Evolutionary conservation across 2,329 filamentous ascomycete species (phyloP), one percentile per base, ranked within the genome.

Genomic region (Neopestalotiopsis sp.): DNA sequence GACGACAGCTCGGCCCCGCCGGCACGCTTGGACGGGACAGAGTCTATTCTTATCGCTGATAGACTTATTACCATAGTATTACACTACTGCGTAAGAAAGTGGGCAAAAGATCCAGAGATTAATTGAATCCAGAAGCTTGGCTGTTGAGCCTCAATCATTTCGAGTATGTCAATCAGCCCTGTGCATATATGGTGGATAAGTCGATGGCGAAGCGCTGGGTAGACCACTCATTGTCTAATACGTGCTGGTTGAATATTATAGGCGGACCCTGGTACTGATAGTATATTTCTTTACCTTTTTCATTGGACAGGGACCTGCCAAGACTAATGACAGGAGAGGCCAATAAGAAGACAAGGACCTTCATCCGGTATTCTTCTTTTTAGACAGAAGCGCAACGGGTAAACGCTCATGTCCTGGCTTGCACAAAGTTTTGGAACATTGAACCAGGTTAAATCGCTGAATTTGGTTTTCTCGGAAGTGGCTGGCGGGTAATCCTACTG

Each of bases 21-120:
- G n/a, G 45, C 17, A 20, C 45, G 45, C 45, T 52, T 20, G 45
- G 45, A 52, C 45, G 20, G 20, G 20, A n/a, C 6, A 28, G 45
- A 52, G 45, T 52, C 45, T 52, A 52, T 52, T 52, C 45, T 52
- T 52, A 52, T 52, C 20, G 17, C 45, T 52, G 45, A 52, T 52
- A 52, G 45, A n/a, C 45, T 52, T 52, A 52, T 52, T 24, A 52
- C 45, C n/a, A 52, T 52, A 52, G 45, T 52, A 24, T 52, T 28
- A 38, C 34, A 24, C 45, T 52, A 52, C 45, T 52, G 45, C 45
- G n/a, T 52, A 17, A 17, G n/a, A 52, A 17, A n/a, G 45, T 17
- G 20, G 45, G n/a, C 45, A 20, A 52, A 28, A n/a, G 6, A 24
- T 17, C 17, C 45, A 52, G 45, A 52, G 45, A 52, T n/a, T n/a